Conservation (phyloP, 2,329 filamentous ascomycete species). For the Hypomyces perniciosus region DNA sequence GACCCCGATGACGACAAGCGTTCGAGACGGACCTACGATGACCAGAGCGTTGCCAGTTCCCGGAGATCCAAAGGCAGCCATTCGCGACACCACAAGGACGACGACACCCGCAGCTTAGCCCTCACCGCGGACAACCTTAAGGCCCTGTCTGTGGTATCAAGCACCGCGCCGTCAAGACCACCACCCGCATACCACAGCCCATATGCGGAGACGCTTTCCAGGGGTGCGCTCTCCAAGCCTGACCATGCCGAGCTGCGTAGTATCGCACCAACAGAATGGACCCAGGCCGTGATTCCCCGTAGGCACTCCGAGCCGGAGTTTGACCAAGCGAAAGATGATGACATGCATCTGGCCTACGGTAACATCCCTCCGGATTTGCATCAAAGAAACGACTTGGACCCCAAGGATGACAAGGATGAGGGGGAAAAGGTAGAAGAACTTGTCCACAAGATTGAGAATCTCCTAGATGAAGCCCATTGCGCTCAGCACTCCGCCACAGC, state of each 20-base stretch:
- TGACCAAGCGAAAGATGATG: slow-evolving; percentile 31
- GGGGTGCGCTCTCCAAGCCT: slow-evolving; percentile 37
- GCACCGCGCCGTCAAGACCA: slow-evolving; percentile 38
- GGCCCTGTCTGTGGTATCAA: slow-evolving; percentile 47
- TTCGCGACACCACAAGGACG: slow-evolving; percentile 25
- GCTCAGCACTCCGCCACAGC: slow-evolving; percentile 75
- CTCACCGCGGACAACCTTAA: slow-evolving; percentile 50
- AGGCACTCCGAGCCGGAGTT: slow-evolving; percentile 35
- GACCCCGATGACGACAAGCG: slow-evolving; percentile 27
- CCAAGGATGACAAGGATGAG: slow-evolving; percentile 50
- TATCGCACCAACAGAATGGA: slow-evolving; percentile 12
- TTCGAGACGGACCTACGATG: slow-evolving; percentile 24
- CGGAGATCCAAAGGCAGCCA: slow-evolving; percentile 35
- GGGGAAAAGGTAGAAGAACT: slow-evolving; percentile 51
- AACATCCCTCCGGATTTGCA: slow-evolving; percentile 66
- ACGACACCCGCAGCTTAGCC: slow-evolving; percentile 29
- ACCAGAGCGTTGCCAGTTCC: slow-evolving; percentile 34
- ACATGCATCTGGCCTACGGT: slow-evolving; percentile 90
- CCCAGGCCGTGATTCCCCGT: slow-evolving; percentile 24
- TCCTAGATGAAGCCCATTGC: slow-evolving; percentile 85
- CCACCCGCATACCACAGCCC: slow-evolving; percentile 37
- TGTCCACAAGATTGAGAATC: slow-evolving; percentile 65
- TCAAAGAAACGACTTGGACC: slow-evolving; percentile 42
- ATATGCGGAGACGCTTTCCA: slow-evolving; percentile 30
- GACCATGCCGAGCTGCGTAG: slow-evolving; percentile 22